These are phyloP conservation scores for Alternaria conjuncta DNA, from an alignment of 2,329 filamentous ascomycete species.

Conservation along the genomic window DNA sequence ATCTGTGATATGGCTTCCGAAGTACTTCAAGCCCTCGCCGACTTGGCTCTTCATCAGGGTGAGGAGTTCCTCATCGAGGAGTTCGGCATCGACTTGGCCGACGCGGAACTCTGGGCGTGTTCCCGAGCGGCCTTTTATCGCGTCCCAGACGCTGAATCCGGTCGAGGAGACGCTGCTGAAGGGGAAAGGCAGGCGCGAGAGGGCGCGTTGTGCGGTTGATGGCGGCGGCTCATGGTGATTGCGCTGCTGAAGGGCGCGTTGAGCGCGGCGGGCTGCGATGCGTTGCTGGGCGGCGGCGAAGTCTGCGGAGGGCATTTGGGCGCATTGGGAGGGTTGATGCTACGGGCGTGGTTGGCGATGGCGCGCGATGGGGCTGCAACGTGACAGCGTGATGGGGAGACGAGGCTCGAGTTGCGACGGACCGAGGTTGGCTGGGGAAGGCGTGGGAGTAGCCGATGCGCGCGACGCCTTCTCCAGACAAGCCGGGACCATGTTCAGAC, in stretches of 20 bases:
- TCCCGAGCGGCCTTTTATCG: slow-evolving; percentile 74
- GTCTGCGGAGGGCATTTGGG: slow-evolving; percentile 60
- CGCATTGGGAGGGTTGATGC: slow-evolving; percentile 20
- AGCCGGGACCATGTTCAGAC: neutral
- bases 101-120: slow-evolving; percentile 88
- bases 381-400: slow-evolving; percentile 31
- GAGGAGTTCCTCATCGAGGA: slow-evolving; percentile 91
- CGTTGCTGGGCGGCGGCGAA: slow-evolving; percentile 91
- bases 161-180: slow-evolving; percentile 63
- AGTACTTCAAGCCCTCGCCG: slow-evolving; percentile 85
- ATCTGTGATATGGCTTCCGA: slow-evolving; percentile 77
- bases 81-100: slow-evolving; percentile 92
- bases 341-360: neutral
- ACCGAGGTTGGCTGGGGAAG: slow-evolving; percentile 35
- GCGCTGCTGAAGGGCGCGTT: slow-evolving; percentile 71
- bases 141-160: slow-evolving; percentile 69
- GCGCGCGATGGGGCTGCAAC: slow-evolving; percentile 2
- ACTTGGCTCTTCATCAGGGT: slow-evolving; percentile 86
- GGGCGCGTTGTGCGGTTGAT: slow-evolving; percentile 49
- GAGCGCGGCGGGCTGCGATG: slow-evolving; percentile 78
- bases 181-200: slow-evolving; percentile 58
- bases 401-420: slow-evolving; percentile 16
- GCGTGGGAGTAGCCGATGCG: slow-evolving; percentile 6
- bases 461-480: slow-evolving; percentile 1
- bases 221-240: slow-evolving; percentile 51